These are phyloP conservation scores for Colletotrichum cereale DNA, from an alignment of 2,329 filamentous ascomycete genomes.

Conservation along the genomic window DNA sequence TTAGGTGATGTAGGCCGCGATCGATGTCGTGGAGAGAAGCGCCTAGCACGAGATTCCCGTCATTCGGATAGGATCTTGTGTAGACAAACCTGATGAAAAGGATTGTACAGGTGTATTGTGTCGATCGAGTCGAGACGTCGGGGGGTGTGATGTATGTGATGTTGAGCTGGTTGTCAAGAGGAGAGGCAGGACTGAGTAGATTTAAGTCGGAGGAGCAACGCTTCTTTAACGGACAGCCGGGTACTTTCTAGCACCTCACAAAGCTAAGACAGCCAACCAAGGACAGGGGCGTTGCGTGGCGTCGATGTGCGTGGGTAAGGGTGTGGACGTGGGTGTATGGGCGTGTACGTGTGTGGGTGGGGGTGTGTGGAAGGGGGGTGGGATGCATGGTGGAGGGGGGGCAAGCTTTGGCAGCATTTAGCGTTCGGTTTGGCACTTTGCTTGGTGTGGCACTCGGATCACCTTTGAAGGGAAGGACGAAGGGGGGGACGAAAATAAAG, in stretches of 20 bases:
- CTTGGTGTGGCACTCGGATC: conserved; percentile 18
- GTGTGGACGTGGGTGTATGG: not conserved
- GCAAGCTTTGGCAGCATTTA: conserved; percentile 19
- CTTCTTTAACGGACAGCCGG: conserved; percentile 37
- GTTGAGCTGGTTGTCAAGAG: conserved; percentile 1
- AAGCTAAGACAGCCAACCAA: conserved; percentile 17
- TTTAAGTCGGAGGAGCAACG: conserved; percentile 36
- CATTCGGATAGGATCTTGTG: conserved; percentile 23
- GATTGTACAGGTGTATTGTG: not conserved
- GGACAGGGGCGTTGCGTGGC: conserved; percentile 28
- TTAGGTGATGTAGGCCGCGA: conserved; percentile 23
- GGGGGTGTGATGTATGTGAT: not conserved
- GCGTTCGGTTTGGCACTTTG: conserved; percentile 11
- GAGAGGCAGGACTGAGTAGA: not conserved
- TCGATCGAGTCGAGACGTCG: conserved; percentile 17
- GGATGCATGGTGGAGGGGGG: not conserved
- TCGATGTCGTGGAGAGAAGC: conserved; percentile 16
- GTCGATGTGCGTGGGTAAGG: conserved; percentile 7
- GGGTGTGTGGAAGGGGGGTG: not conserved
- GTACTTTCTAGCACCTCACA: conserved; percentile 27
- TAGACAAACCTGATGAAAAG: conserved; percentile 5
- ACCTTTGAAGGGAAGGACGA: conserved; percentile 8
- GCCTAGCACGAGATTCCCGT: conserved; percentile 29
- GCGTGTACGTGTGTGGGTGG: not conserved
- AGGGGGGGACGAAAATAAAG: not conserved